Evolutionary conservation across 495 filamentous ascomycete genomes (phyloP).

Genomic region (Tuber umbilicatum): DNA sequence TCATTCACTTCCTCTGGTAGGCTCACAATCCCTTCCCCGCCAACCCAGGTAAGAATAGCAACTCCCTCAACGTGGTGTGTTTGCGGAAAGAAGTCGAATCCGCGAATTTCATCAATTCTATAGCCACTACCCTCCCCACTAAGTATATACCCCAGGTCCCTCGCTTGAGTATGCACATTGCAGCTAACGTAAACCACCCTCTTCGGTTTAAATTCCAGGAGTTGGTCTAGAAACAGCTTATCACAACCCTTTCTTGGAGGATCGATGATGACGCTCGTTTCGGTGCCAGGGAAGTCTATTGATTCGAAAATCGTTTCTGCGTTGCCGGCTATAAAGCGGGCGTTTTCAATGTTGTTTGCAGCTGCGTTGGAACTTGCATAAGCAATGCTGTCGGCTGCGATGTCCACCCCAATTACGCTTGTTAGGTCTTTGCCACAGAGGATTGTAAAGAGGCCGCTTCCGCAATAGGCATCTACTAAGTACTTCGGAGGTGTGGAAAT

Average conservation of each 20-base stretch:
- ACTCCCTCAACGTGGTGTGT: conserved; percentile 95
- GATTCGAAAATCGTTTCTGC: conserved; percentile 72
- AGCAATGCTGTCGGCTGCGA: conserved; percentile 62
- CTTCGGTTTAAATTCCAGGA: conserved; percentile 65
- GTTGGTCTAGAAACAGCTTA: conserved; percentile 69
- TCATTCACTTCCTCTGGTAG: neutral
- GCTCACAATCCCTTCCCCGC: neutral
- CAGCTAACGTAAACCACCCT: conserved; percentile 90
- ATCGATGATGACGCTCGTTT: conserved; percentile 87
- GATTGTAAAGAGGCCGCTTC: conserved; percentile 93
- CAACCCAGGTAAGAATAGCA: conserved; percentile 57
- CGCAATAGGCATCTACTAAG: conserved; percentile 95
- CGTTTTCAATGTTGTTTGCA: conserved; percentile 62
- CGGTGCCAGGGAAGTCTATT: conserved; percentile 61
- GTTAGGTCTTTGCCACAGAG: conserved; percentile 78
- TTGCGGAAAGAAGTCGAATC: conserved; percentile 98
- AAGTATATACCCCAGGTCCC: conserved; percentile 59
- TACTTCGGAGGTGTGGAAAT: conserved; percentile 50
- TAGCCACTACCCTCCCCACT: conserved; percentile 54
- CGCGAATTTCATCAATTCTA: conserved; percentile 82
- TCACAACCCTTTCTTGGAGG: conserved; percentile 94
- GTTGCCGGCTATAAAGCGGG: conserved; percentile 74
- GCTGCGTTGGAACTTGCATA: conserved; percentile 71
- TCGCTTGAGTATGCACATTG: conserved; percentile 94
- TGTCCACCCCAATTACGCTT: conserved; percentile 62